Evolutionary conservation across 192 early-diverging fungal genomes (phyloP).

Genomic region (Coemansia sp.): DNA sequence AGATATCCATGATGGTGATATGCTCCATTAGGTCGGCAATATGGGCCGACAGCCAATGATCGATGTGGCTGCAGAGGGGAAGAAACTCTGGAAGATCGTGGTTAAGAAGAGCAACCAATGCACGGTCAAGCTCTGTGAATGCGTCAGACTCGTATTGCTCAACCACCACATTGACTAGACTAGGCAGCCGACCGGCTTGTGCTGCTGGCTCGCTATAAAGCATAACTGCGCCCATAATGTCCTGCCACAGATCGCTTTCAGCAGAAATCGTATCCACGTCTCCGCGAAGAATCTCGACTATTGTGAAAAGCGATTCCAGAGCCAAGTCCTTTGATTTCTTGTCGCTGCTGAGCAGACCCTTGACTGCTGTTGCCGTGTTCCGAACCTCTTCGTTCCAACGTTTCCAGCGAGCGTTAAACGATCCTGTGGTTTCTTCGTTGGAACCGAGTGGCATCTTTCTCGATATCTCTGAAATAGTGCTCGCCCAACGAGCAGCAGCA

Average conservation of each 20-base stretch:
- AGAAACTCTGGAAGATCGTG: constrained; percentile 55
- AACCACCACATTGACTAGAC: constrained; percentile 8
- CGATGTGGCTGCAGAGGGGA: constrained; percentile 43
- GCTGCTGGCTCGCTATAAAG: constrained; percentile 58
- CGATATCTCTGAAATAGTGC: constrained; percentile 17
- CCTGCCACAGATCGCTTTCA: constrained; percentile 53
- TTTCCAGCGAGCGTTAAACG: constrained; percentile 33
- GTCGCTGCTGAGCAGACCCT: constrained; percentile 9
- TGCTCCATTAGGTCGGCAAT: constrained; percentile 61
- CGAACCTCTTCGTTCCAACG: constrained; percentile 35
- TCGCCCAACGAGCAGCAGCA: constrained; percentile 28
- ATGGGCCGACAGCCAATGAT: constrained; percentile 66
- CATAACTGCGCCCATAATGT: constrained; percentile 55
- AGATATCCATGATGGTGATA: constrained; percentile 54
- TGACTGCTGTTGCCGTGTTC: constrained; percentile 20
- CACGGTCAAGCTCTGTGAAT: constrained; percentile 32
- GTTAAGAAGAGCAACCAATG: constrained; percentile 41
- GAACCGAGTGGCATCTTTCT: constrained; percentile 45
- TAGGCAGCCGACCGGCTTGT: constrained; percentile 32
- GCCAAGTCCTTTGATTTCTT: neutral
- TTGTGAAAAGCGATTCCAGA: constrained; percentile 17
- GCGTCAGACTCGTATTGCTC: constrained; percentile 38
- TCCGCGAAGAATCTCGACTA: constrained; percentile 41
- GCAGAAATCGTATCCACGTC: constrained; percentile 42
- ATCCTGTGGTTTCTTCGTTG: constrained; percentile 37